Conservation (phyloP, 106 monocot species). For the Dioscorea alata region DNA sequence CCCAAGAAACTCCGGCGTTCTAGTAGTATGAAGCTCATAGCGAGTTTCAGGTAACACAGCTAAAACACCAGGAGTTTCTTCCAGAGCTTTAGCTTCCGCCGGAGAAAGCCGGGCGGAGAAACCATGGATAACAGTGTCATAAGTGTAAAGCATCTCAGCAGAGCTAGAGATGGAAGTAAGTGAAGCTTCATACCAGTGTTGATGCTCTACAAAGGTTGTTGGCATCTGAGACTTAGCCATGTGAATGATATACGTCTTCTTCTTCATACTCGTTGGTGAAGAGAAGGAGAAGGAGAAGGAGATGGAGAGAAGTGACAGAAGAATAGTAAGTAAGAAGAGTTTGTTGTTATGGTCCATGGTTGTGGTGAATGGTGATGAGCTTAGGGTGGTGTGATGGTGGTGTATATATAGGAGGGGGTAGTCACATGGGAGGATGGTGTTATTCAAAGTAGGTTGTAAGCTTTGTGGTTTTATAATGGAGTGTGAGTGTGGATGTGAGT, state of each 20-base stretch:
- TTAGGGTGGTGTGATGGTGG: too few relatives aligned
- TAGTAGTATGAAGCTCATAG: conserved; percentile 95
- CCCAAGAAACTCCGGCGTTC: conserved; percentile 88
- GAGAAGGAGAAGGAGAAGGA: neutral
- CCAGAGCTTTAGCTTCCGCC: conserved; percentile 42
- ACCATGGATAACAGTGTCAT: conserved; percentile 70
- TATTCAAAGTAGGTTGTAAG: too few relatives aligned
- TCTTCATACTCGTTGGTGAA: neutral
- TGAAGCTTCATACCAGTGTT: conserved; percentile 77
- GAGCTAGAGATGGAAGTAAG: conserved; percentile 69
- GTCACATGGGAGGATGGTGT: too few relatives aligned
- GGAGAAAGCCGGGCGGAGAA: conserved; percentile 70
- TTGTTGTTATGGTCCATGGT: too few relatives aligned
- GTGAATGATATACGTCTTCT: conserved; percentile 73
- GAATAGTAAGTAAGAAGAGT: too few relatives aligned
- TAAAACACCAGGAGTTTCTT: conserved; percentile 45
- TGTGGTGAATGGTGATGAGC: too few relatives aligned
- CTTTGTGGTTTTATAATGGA: too few relatives aligned
- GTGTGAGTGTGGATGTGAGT: too few relatives aligned
- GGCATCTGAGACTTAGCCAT: conserved; percentile 74
- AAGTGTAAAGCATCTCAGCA: conserved; percentile 71
- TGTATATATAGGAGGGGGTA: too few relatives aligned
- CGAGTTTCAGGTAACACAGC: conserved; percentile 58
- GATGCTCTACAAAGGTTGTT: conserved; percentile 40
- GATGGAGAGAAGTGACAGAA: neutral